Evolutionary conservation across 2,329 filamentous ascomycete species (phyloP).

Genomic region (Colletotrichum tamarilloi): DNA sequence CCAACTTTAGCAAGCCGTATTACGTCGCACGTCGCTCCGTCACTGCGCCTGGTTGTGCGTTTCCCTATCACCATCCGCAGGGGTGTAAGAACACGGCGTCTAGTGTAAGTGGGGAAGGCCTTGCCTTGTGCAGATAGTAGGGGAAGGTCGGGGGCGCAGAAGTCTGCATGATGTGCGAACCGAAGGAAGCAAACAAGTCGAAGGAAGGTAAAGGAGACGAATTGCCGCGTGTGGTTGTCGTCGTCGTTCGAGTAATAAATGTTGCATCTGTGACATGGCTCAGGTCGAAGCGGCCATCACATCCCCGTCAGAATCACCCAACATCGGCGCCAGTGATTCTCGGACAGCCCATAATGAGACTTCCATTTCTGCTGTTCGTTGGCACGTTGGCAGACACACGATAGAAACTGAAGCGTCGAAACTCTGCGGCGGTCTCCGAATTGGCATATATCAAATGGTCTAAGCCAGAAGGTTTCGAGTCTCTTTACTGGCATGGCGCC

Average conservation of each 20-base stretch:
- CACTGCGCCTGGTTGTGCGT: not conserved
- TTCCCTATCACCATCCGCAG: slow-evolving; percentile 1
- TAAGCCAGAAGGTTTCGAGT: not conserved
- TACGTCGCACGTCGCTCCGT: not conserved
- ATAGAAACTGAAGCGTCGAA: not conserved
- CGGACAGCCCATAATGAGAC: not conserved
- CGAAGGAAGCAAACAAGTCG: not conserved
- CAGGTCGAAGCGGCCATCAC: slow-evolving; percentile 13
- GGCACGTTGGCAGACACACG: not conserved
- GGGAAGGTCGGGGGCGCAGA: not conserved
- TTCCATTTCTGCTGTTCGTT: not conserved
- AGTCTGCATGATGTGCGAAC: not conserved
- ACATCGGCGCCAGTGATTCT: not conserved
- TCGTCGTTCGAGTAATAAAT: slow-evolving; percentile 16
- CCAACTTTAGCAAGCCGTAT: slow-evolving; percentile 1
- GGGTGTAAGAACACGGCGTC: not conserved
- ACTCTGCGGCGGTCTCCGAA: not conserved
- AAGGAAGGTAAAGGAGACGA: not conserved
- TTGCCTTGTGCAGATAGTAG: not conserved
- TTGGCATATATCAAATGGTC: not conserved
- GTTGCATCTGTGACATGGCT: slow-evolving; percentile 20
- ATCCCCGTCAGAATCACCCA: slow-evolving; percentile 17
- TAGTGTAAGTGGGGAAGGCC: slow-evolving; percentile 21
- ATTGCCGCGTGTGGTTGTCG: not conserved
- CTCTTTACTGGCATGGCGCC: not conserved